Conservation (phyloP, 2,329 filamentous ascomycete species). For the Colletotrichum liriopes region DNA sequence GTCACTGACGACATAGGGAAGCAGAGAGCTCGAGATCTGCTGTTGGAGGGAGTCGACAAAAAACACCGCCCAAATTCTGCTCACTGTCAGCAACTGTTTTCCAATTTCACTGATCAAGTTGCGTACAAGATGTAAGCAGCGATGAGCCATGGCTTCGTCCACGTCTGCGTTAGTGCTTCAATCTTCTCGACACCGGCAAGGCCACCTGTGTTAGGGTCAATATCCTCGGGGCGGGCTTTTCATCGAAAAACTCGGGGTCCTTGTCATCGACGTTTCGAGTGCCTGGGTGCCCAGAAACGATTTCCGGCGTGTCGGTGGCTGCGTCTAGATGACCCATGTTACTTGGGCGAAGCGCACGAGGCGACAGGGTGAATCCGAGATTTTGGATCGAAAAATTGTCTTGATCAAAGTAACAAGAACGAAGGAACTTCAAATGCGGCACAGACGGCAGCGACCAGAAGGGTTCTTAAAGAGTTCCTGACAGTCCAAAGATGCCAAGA, state of each 20-base stretch:
- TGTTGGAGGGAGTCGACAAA: conserved; percentile 60
- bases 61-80: conserved; percentile 60
- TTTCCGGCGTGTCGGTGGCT: conserved; percentile 7
- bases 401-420: not conserved
- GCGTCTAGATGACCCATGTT: conserved; percentile 7
- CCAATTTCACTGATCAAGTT: not conserved
- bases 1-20: conserved; percentile 52
- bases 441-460: not conserved
- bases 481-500: conserved; percentile 4
- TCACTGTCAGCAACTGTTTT: not conserved
- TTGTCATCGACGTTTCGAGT: conserved; percentile 8
- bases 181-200: conserved; percentile 55
- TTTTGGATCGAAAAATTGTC: not conserved
- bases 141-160: conserved; percentile 56
- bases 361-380: not conserved
- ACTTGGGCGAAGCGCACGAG: not conserved
- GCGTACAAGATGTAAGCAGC: conserved; percentile 57
- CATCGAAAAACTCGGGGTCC: conserved; percentile 15
- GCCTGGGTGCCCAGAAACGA: not conserved
- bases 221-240: conserved; percentile 18
- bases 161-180: conserved; percentile 57
- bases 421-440: not conserved
- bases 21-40: conserved; percentile 52
- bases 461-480: conserved; percentile 9
- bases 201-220: conserved; percentile 31